Evolutionary conservation across 208 protist genomes (phyloP).

Genomic region (Leishmania aethiopica): DNA sequence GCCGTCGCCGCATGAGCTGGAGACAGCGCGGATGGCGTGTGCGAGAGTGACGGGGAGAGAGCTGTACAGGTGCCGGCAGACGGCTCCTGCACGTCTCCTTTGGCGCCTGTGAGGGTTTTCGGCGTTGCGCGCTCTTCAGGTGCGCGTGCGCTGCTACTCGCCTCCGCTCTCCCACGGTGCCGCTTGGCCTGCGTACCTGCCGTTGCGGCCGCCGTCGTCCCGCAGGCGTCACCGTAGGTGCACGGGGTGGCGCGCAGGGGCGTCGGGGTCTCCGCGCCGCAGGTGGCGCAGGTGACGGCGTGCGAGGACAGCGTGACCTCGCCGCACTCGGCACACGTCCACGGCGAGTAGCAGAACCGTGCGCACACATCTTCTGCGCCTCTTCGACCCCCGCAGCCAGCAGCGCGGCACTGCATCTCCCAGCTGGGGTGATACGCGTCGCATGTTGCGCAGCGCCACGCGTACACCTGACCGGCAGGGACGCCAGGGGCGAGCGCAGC

Average conservation of each 20-base stretch:
- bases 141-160: background rate
- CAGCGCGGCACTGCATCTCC: slow-evolving; percentile 30
- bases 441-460: slow-evolving; percentile 61
- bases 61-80: background rate
- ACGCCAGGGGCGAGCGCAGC: slow-evolving; percentile 44
- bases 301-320: slow-evolving; percentile 39
- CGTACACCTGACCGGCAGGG: slow-evolving; percentile 26
- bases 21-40: background rate
- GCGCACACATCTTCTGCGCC: background rate
- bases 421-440: slow-evolving; percentile 38
- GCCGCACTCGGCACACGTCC: slow-evolving; percentile 53
- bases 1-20: background rate
- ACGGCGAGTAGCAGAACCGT: slow-evolving; percentile 44
- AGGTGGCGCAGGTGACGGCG: slow-evolving; percentile 37
- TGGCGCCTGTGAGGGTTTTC: background rate
- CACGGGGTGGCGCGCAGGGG: background rate
- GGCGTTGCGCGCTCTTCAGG: background rate
- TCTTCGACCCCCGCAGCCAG: slow-evolving; percentile 41
- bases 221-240: background rate
- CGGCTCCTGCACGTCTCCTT: background rate
- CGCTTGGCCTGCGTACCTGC: background rate
- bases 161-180: background rate
- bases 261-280: slow-evolving; percentile 20
- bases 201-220: background rate
- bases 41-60: background rate